A percentile compares a stretch with the other conserved stretches of the same genome.
phyloP scores from a whole-genome alignment of 108 stramenopile genomes.

The Poteriospumella lacustris region DNA sequence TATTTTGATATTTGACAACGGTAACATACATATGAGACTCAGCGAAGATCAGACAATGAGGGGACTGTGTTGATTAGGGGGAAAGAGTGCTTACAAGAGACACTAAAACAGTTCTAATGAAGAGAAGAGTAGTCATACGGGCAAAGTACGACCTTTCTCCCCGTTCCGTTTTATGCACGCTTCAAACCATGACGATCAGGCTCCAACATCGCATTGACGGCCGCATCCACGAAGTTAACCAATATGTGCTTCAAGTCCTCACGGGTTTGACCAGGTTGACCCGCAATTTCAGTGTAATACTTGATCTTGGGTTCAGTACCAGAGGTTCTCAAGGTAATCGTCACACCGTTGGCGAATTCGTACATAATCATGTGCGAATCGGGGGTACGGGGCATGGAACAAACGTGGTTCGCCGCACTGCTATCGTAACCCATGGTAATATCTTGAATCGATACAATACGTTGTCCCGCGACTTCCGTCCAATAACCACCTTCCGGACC shows the following conservation, averaged over 20 bases:
- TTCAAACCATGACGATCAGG: conserved; percentile 47
- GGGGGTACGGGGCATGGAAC: conserved; percentile 67
- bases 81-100: too few relatives aligned
- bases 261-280: conserved; percentile 66
- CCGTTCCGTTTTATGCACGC: conserved; percentile 4
- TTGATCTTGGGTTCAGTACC: conserved; percentile 99
- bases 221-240: conserved; percentile 53
- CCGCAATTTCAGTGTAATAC: conserved; percentile 86
- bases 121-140: too few relatives aligned
- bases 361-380: conserved; percentile 87
- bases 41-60: too few relatives aligned
- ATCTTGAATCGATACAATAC: conserved; percentile 17
- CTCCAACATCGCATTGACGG: conserved; percentile 70
- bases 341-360: conserved; percentile 80
- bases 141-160: too few relatives aligned
- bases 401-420: conserved; percentile 64
- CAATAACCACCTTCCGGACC: background rate
- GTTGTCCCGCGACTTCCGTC: background rate
- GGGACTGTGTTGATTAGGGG: too few relatives aligned
- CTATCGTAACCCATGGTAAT: conserved; percentile 71
- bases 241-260: conserved; percentile 63
- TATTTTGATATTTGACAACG: too few relatives aligned
- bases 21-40: too few relatives aligned
- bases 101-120: too few relatives aligned
- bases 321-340: conserved; percentile 82